A percentile compares a stretch with the other conserved stretches of the same genome.
Evolutionary conservation across 768 basidiomycete species (phyloP).

Genomic region (Auriculariales sp.): DNA sequence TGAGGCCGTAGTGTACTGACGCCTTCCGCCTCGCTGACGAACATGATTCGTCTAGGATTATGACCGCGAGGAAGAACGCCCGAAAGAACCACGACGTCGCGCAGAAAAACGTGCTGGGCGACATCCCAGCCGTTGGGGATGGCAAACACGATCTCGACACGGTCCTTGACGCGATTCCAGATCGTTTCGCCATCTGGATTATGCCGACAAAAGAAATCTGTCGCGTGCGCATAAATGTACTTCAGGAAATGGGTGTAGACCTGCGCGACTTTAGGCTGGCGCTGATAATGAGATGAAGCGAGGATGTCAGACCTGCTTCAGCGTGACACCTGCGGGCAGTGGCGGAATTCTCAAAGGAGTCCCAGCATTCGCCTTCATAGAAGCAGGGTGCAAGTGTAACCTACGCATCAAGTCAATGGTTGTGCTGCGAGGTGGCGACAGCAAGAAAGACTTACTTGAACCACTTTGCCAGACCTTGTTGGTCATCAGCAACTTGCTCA

Average conservation of each 20-base stretch:
- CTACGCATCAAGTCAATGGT: background rate
- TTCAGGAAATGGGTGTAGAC: conserved; percentile 3
- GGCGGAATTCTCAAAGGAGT: background rate
- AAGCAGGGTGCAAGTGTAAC: conserved; percentile 3
- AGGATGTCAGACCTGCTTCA: background rate
- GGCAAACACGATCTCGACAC: background rate
- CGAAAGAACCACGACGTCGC: background rate
- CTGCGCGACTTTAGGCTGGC: background rate
- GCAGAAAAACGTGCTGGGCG: background rate
- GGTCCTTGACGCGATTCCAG: background rate
- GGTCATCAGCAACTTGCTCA: background rate
- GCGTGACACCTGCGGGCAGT: background rate
- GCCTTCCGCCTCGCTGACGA: conserved; percentile 4
- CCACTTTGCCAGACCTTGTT: conserved; percentile 1
- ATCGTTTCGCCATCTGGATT: conserved; percentile 1
- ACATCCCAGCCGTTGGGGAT: conserved; percentile 1
- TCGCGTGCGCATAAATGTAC: background rate
- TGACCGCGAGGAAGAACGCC: background rate
- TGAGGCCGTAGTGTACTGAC: conserved; percentile 3
- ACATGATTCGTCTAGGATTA: background rate
- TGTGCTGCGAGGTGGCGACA: no score
- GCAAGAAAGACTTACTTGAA: conserved; percentile 4
- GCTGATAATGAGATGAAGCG: background rate
- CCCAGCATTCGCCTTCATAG: background rate
- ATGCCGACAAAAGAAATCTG: background rate